Conservation (phyloP, 2,329 filamentous ascomycete species). For the Colletotrichum tofieldiae region DNA sequence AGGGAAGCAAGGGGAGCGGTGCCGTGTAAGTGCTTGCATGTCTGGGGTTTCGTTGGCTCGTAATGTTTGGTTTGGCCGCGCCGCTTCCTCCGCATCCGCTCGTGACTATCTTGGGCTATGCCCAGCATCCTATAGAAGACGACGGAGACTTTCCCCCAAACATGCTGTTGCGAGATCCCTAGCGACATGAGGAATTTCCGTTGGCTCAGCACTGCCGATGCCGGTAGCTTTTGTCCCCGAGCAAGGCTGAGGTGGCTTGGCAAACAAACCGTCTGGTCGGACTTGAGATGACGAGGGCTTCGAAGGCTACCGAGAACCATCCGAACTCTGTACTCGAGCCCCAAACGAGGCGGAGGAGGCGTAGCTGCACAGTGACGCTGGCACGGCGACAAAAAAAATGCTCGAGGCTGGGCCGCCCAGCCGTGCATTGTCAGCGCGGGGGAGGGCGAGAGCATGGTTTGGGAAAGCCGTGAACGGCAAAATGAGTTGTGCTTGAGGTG, state of each 20-base stretch:
- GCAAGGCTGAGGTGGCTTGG: conserved; percentile 7
- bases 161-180: background rate
- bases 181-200: background rate
- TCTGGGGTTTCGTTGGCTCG: background rate
- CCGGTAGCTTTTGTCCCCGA: background rate
- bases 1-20: background rate
- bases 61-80: background rate
- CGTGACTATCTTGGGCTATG: background rate
- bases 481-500: background rate
- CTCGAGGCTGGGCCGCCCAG: background rate
- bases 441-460: background rate
- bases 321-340: background rate
- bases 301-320: background rate
- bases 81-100: too few relatives aligned
- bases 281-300: background rate
- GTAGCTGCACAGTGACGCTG: background rate
- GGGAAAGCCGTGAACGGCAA: background rate
- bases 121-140: background rate
- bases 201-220: background rate
- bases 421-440: background rate
- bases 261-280: background rate
- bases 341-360: conserved; percentile 2
- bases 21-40: conserved; percentile 10
- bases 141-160: background rate
- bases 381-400: background rate